Base-by-base conservation (phyloP, 2,329 filamentous ascomycete species). In the Aspergillus pseudoviridinutans region DNA sequence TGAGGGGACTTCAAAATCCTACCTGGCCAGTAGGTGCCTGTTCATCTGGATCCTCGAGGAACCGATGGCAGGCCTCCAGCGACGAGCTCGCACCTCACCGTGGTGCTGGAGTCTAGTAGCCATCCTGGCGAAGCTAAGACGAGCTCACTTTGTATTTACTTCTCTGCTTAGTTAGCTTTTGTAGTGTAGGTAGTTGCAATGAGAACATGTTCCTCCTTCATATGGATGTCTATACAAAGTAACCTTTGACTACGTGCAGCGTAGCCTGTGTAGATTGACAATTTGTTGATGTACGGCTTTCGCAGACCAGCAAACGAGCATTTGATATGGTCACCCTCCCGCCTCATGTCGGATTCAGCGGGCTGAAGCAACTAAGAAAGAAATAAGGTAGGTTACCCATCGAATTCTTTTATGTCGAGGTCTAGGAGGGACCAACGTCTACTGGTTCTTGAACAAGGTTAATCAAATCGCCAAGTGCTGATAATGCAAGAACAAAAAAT, bases 61-160 rank as follows among this genome's bases (percentile, higher is more conserved):
- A 51, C 50, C 27, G 50, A 51, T 22, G 14, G 12, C 44, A 47
- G 44, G 49, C 22, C 57, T 53, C 57, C 53, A 56, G 29, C 57
- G 57, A 50, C 27, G 46, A 59, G 51, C 57, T 59, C 54, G 57
- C 57, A 59, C 57, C 57, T 59, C 53, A 59, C 27, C 57, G 57
- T 53, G 57, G 57, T 56, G 57, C 38, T 56, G 53, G 57, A 55
- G 57, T 59, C 57, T 44, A 59, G 53, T 59, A 59, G 51, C 57
- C 50, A 38, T 56, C 25, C 10, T 35, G 46, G 53, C 24, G 57
- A 59, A 59, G 53, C 53, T 35, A 59, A 59, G 57, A 56, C 28
- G 57, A 59, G 57, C 44, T 47, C 44, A 35, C 8, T 9, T 35
- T 38, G 57, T 56, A 54, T 24, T 47, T 24, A 24, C 9, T 35